Evolutionary conservation across 2,329 filamentous ascomycete genomes (phyloP).

Genomic region (Exophiala sp.): DNA sequence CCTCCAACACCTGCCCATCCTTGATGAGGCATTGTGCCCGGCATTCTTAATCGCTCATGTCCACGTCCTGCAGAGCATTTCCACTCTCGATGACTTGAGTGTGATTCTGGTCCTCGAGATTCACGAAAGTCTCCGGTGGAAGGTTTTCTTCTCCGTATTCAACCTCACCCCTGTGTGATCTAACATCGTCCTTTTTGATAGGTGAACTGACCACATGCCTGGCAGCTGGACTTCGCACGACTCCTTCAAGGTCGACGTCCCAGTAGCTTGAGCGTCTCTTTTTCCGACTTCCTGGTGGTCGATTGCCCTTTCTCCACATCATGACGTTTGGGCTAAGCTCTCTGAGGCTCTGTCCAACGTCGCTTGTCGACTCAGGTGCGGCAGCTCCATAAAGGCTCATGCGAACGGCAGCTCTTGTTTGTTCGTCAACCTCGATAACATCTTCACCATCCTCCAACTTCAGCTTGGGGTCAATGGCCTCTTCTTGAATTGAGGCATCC

Average conservation of each 20-base stretch:
- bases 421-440: conserved; percentile 25
- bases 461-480: conserved; percentile 7
- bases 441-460: conserved; percentile 23
- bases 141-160: conserved; percentile 8
- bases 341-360: conserved; percentile 13
- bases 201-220: conserved; percentile 22
- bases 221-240: conserved; percentile 26
- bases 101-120: too few relatives aligned
- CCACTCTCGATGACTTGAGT: too few relatives aligned
- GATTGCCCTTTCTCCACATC: conserved; percentile 18
- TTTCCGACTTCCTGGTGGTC: conserved; percentile 17
- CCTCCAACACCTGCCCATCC: too few relatives aligned
- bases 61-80: too few relatives aligned
- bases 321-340: conserved; percentile 28
- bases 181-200: conserved; percentile 20
- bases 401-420: conserved; percentile 23
- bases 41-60: too few relatives aligned
- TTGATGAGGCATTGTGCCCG: too few relatives aligned
- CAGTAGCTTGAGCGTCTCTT: conserved; percentile 29
- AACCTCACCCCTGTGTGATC: conserved; percentile 19
- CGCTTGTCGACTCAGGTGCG: conserved; percentile 3
- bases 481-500: conserved; percentile 6
- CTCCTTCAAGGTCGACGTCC: conserved; percentile 27
- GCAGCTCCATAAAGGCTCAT: conserved; percentile 24
- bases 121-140: too few relatives aligned